Base-by-base conservation (phyloP, 345 rosid genomes). In the Aurinia saxatilis region DNA sequence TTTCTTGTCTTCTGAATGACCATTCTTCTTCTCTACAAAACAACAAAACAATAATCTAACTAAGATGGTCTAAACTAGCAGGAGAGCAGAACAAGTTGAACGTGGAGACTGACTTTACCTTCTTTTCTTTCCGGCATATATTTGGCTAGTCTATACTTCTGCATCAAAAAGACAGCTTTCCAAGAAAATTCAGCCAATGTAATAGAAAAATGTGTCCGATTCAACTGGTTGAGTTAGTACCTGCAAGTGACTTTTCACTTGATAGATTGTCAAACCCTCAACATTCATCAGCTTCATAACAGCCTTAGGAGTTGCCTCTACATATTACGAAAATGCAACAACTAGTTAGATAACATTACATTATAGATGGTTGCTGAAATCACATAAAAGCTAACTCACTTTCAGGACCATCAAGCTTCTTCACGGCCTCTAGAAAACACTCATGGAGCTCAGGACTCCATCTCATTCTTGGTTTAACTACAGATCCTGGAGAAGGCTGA, bases 181-280 rank as follows among this genome's bases (percentile, higher is more conserved):
- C n/a, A n/a, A n/a, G n/a, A n/a, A n/a, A 18, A 35, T 44, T 38
- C 17, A 34, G 36, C 40, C 41, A 40, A 45, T 8, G 31, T 11
- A 47, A 6, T 31, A 7, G n/a, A 45, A 60, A 46, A 33, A 2
- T 33, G 1, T 5, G 31, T 49, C 44, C 31, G 54, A 13, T 21
- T 46, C 14, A 57, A 48, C 23, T 27, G 41, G 17, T 55, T 31
- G 29, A 33, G 18, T 7, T 5, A 9, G 33, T 72, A 85, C 96
- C 92, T 85, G 96, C 54, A 88, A 73, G 69, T 88, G 96, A 81
- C 92, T 88, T 74, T 88, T 88, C 35, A 88, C 92, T 67, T 85
- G 90, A 72, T 88, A 85, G 48, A 85, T 88, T 9, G 96, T 88
- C 82, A 88, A 75, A 54, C 88, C 80, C 73, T 83, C 82, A 54